Conservation (phyloP, 805 yeast genomes). For the Pichia kluyveri region DNA sequence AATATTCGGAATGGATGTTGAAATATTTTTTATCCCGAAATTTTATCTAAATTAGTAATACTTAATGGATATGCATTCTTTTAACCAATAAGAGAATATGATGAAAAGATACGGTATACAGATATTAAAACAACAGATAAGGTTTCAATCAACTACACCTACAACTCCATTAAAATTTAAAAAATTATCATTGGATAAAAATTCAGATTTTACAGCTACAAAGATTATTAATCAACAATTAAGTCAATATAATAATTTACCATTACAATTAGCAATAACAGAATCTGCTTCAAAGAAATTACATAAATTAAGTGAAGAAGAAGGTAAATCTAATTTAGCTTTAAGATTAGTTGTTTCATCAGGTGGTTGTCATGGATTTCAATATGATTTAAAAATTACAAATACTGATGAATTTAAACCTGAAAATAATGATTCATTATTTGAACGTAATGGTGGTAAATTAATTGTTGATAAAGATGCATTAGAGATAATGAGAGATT, state of each 20-base stretch:
- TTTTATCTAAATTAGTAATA: too few relatives aligned
- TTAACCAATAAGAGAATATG: too few relatives aligned
- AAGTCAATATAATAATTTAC: conserved; percentile 27
- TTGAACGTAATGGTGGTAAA: conserved; percentile 60
- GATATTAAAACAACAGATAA: neutral
- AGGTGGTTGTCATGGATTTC: conserved; percentile 98
- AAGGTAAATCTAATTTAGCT: conserved; percentile 51
- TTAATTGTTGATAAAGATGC: conserved; percentile 76
- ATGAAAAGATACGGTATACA: neutral
- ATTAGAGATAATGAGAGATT: conserved; percentile 71
- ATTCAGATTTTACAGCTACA: conserved; percentile 24
- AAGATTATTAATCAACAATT: conserved; percentile 25
- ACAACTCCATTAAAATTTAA: neutral
- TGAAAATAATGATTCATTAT: conserved; percentile 37
- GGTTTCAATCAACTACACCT: conserved; percentile 3
- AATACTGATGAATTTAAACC: conserved; percentile 24
- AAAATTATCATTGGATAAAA: conserved; percentile 12
- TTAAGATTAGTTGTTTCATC: conserved; percentile 75
- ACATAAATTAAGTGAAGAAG: conserved; percentile 40
- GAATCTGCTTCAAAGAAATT: conserved; percentile 43
- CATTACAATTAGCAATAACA: conserved; percentile 38
- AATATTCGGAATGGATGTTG: too few relatives aligned
- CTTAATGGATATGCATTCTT: too few relatives aligned
- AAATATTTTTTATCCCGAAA: too few relatives aligned
- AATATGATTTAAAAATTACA: conserved; percentile 63